phyloP scores from a whole-genome alignment of 2,329 filamentous ascomycete genomes.

The Fusarium sp. region DNA sequence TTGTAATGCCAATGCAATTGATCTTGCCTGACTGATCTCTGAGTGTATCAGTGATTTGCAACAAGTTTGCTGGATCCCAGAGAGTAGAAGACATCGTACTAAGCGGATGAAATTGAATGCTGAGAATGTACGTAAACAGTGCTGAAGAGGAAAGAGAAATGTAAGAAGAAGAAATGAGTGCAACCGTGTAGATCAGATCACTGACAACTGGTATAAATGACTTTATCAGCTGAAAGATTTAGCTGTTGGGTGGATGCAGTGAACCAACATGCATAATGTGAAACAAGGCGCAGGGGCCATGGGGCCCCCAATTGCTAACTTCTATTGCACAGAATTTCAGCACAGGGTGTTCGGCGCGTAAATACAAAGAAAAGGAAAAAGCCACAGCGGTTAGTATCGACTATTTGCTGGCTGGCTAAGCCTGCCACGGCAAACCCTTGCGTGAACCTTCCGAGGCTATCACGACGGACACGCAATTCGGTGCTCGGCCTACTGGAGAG shows the following conservation, averaged over 20 bases:
- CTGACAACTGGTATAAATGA: too few species aligned
- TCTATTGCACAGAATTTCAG: neutral
- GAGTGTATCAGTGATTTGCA: neutral
- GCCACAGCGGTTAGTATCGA: too few species aligned
- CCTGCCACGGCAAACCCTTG: too few species aligned
- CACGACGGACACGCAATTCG: too few species aligned
- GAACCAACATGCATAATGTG: neutral
- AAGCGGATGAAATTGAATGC: accelerated
- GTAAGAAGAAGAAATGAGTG: too few species aligned
- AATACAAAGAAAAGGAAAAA: too few species aligned
- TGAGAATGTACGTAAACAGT: neutral
- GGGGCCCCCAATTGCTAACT: neutral
- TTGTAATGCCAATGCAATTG: neutral
- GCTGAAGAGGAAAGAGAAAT: neutral
- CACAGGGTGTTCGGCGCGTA: too few species aligned
- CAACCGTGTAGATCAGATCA: too few species aligned
- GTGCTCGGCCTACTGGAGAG: too few species aligned
- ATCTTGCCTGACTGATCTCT: neutral
- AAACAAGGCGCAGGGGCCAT: neutral
- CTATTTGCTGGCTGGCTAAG: too few species aligned
- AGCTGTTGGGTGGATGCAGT: neutral
- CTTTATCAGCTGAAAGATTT: neutral
- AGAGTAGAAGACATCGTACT: neutral
- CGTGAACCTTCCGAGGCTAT: too few species aligned
- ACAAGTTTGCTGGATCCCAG: slow-evolving; percentile 7